Conservation (phyloP, 257 asterid genomes). For the Nicotiana attenuata region DNA sequence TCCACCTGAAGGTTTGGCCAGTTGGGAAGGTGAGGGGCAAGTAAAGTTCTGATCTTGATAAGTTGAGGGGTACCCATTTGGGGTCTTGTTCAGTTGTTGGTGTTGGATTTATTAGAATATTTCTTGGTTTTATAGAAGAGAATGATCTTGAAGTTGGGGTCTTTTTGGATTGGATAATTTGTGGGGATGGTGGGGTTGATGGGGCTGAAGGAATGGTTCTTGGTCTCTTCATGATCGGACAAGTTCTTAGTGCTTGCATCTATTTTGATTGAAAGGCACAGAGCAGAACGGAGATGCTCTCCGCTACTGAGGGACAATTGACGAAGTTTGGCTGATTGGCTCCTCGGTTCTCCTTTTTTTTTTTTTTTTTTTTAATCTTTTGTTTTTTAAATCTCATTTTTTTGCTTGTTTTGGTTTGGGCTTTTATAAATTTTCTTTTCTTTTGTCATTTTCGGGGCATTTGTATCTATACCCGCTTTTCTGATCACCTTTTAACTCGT, state of each 20-base stretch:
- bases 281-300: neutral
- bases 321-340: neutral
- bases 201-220: slow-evolving; percentile 9
- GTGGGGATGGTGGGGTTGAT: slow-evolving; percentile 20
- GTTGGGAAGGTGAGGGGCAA: slow-evolving; percentile 95
- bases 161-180: neutral
- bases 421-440: no score
- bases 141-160: neutral
- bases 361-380: no score
- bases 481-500: no score
- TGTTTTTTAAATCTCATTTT: no score
- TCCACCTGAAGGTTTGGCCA: slow-evolving; percentile 96
- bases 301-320: neutral
- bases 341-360: neutral
- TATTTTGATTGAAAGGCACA: no score
- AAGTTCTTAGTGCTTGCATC: neutral
- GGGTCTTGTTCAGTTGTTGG: slow-evolving; percentile 22
- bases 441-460: no score
- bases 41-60: slow-evolving; percentile 66
- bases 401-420: no score
- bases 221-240: slow-evolving; percentile 20
- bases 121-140: slow-evolving; percentile 25
- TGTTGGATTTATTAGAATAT: slow-evolving; percentile 33
- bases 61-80: slow-evolving; percentile 55
- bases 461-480: no score